phyloP scores from a whole-genome alignment of 225 moss, liverwort and hornwort species.

The Sphagnum tenellum region DNA sequence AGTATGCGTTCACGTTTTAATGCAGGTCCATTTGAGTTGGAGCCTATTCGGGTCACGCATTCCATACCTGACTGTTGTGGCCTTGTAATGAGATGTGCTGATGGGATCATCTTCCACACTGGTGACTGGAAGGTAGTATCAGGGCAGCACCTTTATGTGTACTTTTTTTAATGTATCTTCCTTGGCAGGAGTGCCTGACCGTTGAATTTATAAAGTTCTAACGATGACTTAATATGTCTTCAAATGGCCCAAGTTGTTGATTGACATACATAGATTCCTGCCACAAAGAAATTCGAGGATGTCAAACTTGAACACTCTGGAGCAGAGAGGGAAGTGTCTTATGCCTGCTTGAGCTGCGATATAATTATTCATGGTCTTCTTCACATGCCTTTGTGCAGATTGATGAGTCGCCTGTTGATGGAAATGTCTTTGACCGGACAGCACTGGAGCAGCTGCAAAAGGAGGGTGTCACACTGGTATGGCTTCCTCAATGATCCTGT shows the following conservation, averaged over 20 bases:
- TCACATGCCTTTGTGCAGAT: conserved; percentile 46
- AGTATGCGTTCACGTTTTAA: conserved; percentile 73
- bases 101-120: conserved; percentile 92
- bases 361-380: no score
- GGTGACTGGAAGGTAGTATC: conserved; percentile 91
- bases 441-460: conserved; percentile 87
- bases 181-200: no score
- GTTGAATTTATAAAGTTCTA: no score
- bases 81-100: conserved; percentile 74
- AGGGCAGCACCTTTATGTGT: background rate
- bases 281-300: no score
- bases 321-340: no score
- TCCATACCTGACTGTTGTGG: conserved; percentile 99
- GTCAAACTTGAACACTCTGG: no score
- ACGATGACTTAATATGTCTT: no score
- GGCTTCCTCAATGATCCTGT: background rate
- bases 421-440: conserved; percentile 83
- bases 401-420: conserved; percentile 99
- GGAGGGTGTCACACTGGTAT: conserved; percentile 97
- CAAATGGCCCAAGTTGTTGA: no score
- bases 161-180: no score
- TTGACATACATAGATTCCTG: no score
- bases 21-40: conserved; percentile 96
- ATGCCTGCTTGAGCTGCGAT: no score
- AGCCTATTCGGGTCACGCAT: conserved; percentile 92